Evolutionary conservation across 2,329 filamentous ascomycete genomes (phyloP), one percentile per base, ranked within the genome.

Genomic region (Arthrinium puccinioides): DNA sequence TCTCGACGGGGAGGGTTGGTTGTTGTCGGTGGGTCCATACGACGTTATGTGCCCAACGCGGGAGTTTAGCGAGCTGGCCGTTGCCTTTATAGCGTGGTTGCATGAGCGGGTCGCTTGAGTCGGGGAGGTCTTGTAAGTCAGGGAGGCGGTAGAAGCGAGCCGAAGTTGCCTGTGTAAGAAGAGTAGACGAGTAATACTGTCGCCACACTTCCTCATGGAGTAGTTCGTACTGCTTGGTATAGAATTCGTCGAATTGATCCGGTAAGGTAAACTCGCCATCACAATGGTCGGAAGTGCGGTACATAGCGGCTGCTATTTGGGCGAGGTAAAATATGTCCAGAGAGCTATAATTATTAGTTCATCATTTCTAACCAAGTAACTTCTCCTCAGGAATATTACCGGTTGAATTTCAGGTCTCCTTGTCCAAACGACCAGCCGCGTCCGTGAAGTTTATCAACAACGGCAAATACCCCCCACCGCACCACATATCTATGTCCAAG

Each of bases 401-500:
- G 30, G n/a, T 32, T 32, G 19, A 32, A 23, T 11, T 7, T 21
- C 19, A 23, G 6, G 16, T 11, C 19, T 15, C 13, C 20, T 13
- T 23, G 30, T n/a, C 30, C 30, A 32, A 32, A 32, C 13, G 30
- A 32, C 30, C 30, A 32, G 5, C 30, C 30, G 30, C 30, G 30
- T 21, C 14, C n/a, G n/a, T 32, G 30, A 14, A 32, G 30, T 32
- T 23, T 5, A 21, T 23, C 30, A 10, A 32, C 30, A 15, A 32
- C 30, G 16, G 21, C 30, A 21, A 32, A 32, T 5, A 21, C 30
- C n/a, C 30, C 30, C 23, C 23, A 14, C 30, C 30, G 16, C 23
- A n/a, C 30, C 30, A 32, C n/a, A 32, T 6, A 13, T 21, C 30
- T 11, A 15, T 14, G 16, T 32, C 30, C 19, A 9, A 10, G 16